Conservation (phyloP, 768 basidiomycete genomes). For the Trametes coccinea region DNA sequence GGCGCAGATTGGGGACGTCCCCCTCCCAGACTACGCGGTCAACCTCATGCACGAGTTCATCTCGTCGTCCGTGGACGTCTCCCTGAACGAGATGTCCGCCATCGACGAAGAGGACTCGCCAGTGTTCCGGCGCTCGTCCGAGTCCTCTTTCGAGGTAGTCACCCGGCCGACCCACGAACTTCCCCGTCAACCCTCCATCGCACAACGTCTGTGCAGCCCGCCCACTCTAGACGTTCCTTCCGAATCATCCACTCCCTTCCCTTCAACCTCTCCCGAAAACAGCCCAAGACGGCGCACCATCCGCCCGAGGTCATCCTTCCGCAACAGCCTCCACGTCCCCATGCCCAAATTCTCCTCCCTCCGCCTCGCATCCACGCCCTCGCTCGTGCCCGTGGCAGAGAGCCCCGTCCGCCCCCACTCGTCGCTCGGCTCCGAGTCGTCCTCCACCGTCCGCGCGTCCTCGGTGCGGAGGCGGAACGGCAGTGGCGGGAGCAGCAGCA, state of each 20-base stretch:
- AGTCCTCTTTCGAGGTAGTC: neutral
- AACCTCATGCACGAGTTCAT: constrained; percentile 44
- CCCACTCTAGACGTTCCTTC: neutral
- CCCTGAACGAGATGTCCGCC: neutral
- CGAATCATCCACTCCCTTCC: neutral
- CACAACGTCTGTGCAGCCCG: constrained; percentile 1
- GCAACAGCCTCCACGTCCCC: constrained; percentile 8
- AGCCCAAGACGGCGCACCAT: neutral
- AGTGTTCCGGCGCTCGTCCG: neutral
- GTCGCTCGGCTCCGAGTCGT: constrained; percentile 7
- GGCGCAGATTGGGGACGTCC: constrained; percentile 32
- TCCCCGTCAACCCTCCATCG: neutral
- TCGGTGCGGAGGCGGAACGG: neutral
- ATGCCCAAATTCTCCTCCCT: constrained; percentile 11
- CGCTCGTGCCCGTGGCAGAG: constrained; percentile 16
- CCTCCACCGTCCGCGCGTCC: neutral
- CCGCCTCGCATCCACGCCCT: constrained; percentile 8
- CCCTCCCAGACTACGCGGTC: constrained; percentile 47
- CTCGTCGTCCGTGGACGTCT: constrained; percentile 11
- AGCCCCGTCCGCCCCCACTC: constrained; percentile 5
- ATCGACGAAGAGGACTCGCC: neutral
- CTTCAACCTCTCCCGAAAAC: neutral
- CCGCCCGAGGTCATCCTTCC: neutral
- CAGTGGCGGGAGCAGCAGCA: neutral
- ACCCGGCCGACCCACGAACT: neutral